Evolutionary conservation across 306 rosid species (phyloP).

Genomic region (Datisca glomerata): DNA sequence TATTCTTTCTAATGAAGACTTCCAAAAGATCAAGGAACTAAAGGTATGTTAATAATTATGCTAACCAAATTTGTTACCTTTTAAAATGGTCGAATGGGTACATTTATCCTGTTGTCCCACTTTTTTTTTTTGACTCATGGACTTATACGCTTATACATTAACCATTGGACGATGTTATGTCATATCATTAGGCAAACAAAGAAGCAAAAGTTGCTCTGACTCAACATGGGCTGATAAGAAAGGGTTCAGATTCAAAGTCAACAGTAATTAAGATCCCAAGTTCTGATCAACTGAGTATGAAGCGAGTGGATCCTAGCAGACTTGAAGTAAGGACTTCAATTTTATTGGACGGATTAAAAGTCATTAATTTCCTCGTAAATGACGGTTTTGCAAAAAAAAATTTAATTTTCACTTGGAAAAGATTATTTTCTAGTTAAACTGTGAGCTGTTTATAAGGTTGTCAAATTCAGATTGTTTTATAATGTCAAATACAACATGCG

Average conservation of each 20-base stretch:
- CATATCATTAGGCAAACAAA: constrained; percentile 44
- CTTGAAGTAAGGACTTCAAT: constrained; percentile 51
- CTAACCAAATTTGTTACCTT: background rate
- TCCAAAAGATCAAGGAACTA: constrained; percentile 56
- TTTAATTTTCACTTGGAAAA: too few relatives aligned
- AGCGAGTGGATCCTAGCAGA: constrained; percentile 62
- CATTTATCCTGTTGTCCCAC: too few relatives aligned
- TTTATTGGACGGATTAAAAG: too few relatives aligned
- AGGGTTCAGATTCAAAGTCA: constrained; percentile 17
- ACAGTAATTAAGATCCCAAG: constrained; percentile 31
- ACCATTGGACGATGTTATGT: constrained; percentile 12
- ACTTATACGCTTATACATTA: background rate
- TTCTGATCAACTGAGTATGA: constrained; percentile 46
- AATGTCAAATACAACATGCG: too few relatives aligned
- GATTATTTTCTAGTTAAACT: background rate
- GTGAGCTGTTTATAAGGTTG: too few relatives aligned
- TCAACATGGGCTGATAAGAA: constrained; percentile 53
- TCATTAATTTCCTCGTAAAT: too few relatives aligned
- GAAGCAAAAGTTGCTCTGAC: constrained; percentile 44
- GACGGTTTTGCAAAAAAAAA: too few relatives aligned
- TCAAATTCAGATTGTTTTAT: too few relatives aligned
- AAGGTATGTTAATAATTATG: constrained; percentile 26
- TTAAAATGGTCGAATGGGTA: too few relatives aligned
- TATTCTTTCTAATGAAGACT: constrained; percentile 83
- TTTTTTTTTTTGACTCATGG: background rate